Evolutionary conservation across 306 rosid genomes (phyloP).

Genomic region (Pterocarpus macrocarpus): DNA sequence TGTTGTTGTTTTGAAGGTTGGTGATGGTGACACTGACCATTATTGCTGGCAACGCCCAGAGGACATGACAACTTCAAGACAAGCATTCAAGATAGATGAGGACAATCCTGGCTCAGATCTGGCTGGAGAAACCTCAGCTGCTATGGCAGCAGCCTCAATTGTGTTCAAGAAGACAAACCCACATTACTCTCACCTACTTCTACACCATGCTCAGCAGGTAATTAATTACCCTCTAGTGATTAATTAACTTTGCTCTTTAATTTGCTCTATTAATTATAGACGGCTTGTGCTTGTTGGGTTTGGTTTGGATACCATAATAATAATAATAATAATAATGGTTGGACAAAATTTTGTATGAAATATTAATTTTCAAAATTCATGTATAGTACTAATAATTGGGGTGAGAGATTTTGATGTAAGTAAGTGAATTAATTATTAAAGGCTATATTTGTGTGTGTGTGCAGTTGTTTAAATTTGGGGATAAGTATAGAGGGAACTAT

Average conservation of each 20-base stretch:
- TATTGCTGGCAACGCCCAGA: slow-evolving; percentile 98
- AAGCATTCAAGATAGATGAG: slow-evolving; percentile 88
- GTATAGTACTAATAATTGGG: not conserved
- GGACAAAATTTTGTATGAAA: no score
- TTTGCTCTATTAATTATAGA: not conserved
- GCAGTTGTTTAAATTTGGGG: slow-evolving; percentile 94
- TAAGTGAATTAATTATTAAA: not conserved
- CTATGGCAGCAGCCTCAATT: slow-evolving; percentile 92
- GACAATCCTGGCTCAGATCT: slow-evolving; percentile 94
- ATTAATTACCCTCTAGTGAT: not conserved
- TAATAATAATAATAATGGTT: no score
- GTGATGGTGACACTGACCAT: slow-evolving; percentile 98
- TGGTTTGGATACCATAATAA: not conserved
- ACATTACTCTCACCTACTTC: slow-evolving; percentile 86
- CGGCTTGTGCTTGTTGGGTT: not conserved
- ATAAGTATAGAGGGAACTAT: slow-evolving; percentile 84
- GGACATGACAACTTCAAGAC: slow-evolving; percentile 98
- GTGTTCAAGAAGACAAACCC: slow-evolving; percentile 84
- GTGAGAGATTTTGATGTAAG: not conserved
- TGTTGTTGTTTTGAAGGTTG: slow-evolving; percentile 63
- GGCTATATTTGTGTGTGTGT: not conserved
- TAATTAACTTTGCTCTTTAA: not conserved
- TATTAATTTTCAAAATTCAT: not conserved
- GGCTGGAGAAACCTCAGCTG: slow-evolving; percentile 92
- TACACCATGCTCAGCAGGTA: slow-evolving; percentile 91